Evolutionary conservation across 768 basidiomycete genomes (phyloP), one percentile per base, ranked within the genome.

Genomic region (Agrocybe pediades): DNA sequence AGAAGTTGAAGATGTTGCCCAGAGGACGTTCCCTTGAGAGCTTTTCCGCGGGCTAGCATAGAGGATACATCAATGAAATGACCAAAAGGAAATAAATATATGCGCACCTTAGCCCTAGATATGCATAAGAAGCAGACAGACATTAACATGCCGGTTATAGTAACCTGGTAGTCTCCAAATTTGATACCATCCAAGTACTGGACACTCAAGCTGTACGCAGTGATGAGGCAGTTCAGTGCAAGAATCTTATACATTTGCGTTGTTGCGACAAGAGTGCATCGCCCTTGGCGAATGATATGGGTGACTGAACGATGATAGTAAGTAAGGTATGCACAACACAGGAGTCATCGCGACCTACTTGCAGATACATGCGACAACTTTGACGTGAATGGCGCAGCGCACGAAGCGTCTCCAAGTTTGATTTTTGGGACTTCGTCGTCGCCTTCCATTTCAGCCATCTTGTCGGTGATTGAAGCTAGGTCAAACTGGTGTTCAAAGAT

Each of bases 221-320:
- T 96, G 71, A 98, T 99, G 39, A 99, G 77, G 66, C 97, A 98
- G 68, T 98, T 99, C 51, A 99, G 75, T 1, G 96, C 97, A 30
- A 99, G 78, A 61, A 99, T 99, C 77, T 98, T 97, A 85, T 98
- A 99, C 97, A 99, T 99, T 74, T 99, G 97, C 49, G 96, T 90
- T 2, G 97, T 99, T 2, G 97, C 97, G 41, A 98, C 97, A 16
- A 99, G 85, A 1, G 97, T 99, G 76, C 97, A 98, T 24, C 97
- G 92, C 20, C 97, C 97, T 72, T 98, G 97, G 17, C 97, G 86
- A 61, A 99, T 97, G 68, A 99, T 98, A 67, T 96, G 95, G 17
- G 92, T 89, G 63, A 99, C 94, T 95, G 42, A 42, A 46, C 20
- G 8, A 46, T 20, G 24, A 47, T 53, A 5, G 36, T 26, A 6